phyloP scores from a whole-genome alignment of 2,329 filamentous ascomycete genomes.

The Aspergillus sp. region DNA sequence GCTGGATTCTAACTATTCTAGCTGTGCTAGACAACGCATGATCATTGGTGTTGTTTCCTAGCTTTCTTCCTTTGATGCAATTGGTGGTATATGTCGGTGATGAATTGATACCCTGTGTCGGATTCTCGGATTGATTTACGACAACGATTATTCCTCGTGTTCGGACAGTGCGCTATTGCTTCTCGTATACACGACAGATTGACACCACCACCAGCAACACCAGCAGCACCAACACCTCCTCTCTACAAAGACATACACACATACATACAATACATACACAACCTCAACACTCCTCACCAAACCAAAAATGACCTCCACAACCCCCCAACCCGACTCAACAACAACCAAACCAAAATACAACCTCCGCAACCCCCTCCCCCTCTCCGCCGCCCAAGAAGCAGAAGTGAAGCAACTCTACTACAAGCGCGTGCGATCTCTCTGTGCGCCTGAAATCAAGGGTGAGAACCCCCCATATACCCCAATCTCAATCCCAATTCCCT shows the following conservation, averaged over 20 bases:
- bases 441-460: constrained; percentile 79
- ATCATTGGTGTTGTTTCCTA: too few species aligned
- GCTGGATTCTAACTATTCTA: neutral
- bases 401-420: constrained; percentile 81
- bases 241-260: neutral
- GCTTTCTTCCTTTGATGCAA: too few species aligned
- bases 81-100: too few species aligned
- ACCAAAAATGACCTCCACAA: constrained; percentile 13
- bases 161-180: too few species aligned
- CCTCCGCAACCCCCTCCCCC: constrained; percentile 73
- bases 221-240: neutral
- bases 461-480: constrained; percentile 15
- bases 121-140: too few species aligned
- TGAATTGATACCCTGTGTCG: too few species aligned
- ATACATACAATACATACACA: neutral
- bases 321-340: neutral
- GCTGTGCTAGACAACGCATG: too few species aligned
- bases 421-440: constrained; percentile 73
- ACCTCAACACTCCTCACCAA: neutral
- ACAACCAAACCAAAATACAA: constrained; percentile 33
- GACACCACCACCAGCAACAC: too few species aligned
- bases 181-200: too few species aligned
- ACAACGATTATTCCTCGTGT: too few species aligned
- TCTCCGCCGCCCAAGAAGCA: constrained; percentile 78
- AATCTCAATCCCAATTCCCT: neutral